phyloP scores from a whole-genome alignment of 805 yeast genomes.

The Candida glaebosa region DNA sequence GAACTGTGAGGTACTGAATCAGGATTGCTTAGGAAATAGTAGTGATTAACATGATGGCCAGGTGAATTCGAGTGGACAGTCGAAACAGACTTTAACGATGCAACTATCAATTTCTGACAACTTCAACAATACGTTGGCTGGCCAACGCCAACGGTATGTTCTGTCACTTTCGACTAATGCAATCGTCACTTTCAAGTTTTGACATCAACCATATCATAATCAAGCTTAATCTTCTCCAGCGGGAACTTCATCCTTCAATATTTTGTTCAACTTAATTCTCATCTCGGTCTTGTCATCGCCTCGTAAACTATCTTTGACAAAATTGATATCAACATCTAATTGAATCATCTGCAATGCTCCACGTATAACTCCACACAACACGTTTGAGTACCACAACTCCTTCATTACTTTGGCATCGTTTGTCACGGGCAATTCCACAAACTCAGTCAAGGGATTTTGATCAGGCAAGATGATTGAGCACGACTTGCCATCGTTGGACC shows the following conservation, averaged over 20 bases:
- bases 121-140: too few relatives aligned
- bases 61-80: too few relatives aligned
- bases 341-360: conserved; percentile 97
- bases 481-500: conserved; percentile 72
- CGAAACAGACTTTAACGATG: too few relatives aligned
- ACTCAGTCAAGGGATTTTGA: conserved; percentile 83
- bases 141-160: too few relatives aligned
- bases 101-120: too few relatives aligned
- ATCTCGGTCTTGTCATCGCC: conserved; percentile 84
- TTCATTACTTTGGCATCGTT: conserved; percentile 64
- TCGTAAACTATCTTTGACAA: conserved; percentile 73
- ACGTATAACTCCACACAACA: conserved; percentile 82
- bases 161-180: too few relatives aligned
- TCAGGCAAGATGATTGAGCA: conserved; percentile 74
- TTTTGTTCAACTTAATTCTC: conserved; percentile 62
- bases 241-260: conserved; percentile 91
- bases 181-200: too few relatives aligned
- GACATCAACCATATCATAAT: too few relatives aligned
- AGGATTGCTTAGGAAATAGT: too few relatives aligned
- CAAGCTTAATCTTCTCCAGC: conserved; percentile 89
- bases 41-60: too few relatives aligned
- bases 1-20: too few relatives aligned
- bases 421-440: conserved; percentile 78
- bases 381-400: conserved; percentile 90
- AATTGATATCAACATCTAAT: conserved; percentile 78